phyloP scores from a whole-genome alignment of 306 rosid species.

The Vicia villosa region DNA sequence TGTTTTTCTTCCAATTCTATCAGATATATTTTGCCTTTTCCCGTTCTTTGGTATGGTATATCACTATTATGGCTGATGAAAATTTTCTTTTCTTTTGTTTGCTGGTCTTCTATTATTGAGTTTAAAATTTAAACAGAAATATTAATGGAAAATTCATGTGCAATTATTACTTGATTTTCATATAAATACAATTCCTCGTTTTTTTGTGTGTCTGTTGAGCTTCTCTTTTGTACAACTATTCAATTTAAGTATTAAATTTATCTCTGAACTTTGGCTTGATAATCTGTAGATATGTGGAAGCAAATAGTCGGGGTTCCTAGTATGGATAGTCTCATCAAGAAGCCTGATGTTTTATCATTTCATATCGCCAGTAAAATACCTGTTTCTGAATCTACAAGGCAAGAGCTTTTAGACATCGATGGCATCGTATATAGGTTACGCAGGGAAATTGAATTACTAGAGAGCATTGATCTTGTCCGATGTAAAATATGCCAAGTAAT shows the following conservation, averaged over 20 bases:
- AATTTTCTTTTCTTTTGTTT: constrained; percentile 11
- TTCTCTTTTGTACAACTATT: constrained; percentile 8
- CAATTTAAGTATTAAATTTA: constrained; percentile 8
- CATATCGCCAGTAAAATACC: constrained; percentile 94
- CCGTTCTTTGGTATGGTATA: constrained; percentile 1
- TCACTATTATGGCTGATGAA: constrained; percentile 22
- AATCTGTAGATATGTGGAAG: constrained; percentile 87
- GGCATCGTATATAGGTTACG: constrained; percentile 89
- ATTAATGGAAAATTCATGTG: constrained; percentile 11
- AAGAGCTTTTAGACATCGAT: constrained; percentile 89
- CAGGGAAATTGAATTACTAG: constrained; percentile 91
- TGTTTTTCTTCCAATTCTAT: constrained; percentile 32
- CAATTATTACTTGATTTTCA: constrained; percentile 15
- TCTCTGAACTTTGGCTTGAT: constrained; percentile 10
- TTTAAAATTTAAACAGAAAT: constrained; percentile 29
- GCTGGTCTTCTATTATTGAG: constrained; percentile 20
- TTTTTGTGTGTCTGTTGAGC: background rate
- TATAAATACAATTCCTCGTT: background rate
- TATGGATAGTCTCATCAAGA: constrained; percentile 79
- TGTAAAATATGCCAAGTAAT: constrained; percentile 79
- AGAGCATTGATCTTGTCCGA: constrained; percentile 71
- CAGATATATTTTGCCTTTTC: constrained; percentile 13
- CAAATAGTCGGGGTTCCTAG: constrained; percentile 73
- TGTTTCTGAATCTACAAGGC: constrained; percentile 92
- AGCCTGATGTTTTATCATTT: constrained; percentile 83